phyloP scores from a whole-genome alignment of 305 asterid species.

The Fraxinus ornus region DNA sequence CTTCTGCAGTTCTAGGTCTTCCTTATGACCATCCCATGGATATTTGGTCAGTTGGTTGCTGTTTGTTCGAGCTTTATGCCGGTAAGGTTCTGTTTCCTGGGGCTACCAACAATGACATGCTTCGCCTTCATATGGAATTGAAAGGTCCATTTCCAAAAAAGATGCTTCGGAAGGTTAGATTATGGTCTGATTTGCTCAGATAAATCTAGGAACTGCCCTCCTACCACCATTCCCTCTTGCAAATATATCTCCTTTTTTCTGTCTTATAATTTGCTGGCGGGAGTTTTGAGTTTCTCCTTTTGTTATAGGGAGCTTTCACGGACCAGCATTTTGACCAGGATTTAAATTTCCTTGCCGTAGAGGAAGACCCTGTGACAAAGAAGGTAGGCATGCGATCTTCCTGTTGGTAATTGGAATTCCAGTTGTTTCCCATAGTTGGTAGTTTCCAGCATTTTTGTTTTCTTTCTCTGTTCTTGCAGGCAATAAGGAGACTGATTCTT shows the following conservation, averaged over 20 bases:
- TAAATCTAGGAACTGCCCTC: background rate
- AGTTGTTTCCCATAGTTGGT: background rate
- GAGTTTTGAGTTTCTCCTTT: conserved; percentile 7
- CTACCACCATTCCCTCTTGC: background rate
- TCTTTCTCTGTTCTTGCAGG: conserved; percentile 40
- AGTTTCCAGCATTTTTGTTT: background rate
- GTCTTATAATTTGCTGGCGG: background rate
- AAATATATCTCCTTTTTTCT: background rate
- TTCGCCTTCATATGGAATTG: conserved; percentile 96
- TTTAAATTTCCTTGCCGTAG: conserved; percentile 82
- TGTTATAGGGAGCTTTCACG: conserved; percentile 73
- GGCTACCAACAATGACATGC: conserved; percentile 92
- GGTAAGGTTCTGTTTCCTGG: conserved; percentile 98
- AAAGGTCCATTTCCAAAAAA: conserved; percentile 91
- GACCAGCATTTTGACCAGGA: conserved; percentile 90
- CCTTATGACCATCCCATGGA: conserved; percentile 95
- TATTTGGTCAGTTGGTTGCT: conserved; percentile 99
- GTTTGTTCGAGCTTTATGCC: conserved; percentile 89
- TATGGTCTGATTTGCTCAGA: background rate
- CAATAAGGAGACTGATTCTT: conserved; percentile 69
- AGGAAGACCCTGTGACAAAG: conserved; percentile 96
- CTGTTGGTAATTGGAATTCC: conserved; percentile 3
- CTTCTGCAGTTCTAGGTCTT: conserved; percentile 78
- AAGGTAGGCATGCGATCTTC: conserved; percentile 49
- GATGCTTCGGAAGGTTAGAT: conserved; percentile 86